Base-by-base conservation (phyloP, 495 filamentous ascomycete species). In the Hyaloscypha hepaticicola region DNA sequence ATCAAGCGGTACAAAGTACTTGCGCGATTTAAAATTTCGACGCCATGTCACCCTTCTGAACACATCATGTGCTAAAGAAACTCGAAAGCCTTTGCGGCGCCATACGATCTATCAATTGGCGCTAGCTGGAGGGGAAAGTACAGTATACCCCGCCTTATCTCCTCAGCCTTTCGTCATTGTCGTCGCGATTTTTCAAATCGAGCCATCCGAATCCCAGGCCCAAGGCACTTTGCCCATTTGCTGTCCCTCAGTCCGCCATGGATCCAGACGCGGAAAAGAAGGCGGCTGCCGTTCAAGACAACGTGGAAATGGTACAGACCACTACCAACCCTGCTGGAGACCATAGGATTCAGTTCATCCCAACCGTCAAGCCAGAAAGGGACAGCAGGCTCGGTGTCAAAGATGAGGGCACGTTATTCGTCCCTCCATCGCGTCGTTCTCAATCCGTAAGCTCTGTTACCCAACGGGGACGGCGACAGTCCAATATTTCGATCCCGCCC, bases 401-500 rank as follows among this genome's bases (percentile, higher is more conserved):
- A 22, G 52, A 63, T 6, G 67, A 69, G 58, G 58, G 5, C 38
- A 5, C 49, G 11, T 28, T 6, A 3, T 64, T 58, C 58, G 24
- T 50, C 28, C 22, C 50, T 58, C 29, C 56, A 22, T 24, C 33
- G 0, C n/a, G n/a, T 21, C 56, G 33, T 16, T 45, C 38, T 45
- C 38, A 45, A 19, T 45, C 38, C 16, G 38, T 45, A 16, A 16
- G 38, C 38, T 45, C 38, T 16, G 3, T 45, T 16, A 45, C 38
- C 6, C 38, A 45, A 16, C 38, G n/a, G n/a, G n/a, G n/a, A n/a
- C 49, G 69, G 41, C 26, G 64, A 8, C 63, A 63, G 24, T 69
- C 61, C 51, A 49, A 63, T 58, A 33, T 51, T 49, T 74, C 72
- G 0, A 70, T 74, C 24, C 72, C 72, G 14, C 70, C 56, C 19